Base-by-base conservation (phyloP, 257 asterid genomes). In the Eustoma russellianum region DNA sequence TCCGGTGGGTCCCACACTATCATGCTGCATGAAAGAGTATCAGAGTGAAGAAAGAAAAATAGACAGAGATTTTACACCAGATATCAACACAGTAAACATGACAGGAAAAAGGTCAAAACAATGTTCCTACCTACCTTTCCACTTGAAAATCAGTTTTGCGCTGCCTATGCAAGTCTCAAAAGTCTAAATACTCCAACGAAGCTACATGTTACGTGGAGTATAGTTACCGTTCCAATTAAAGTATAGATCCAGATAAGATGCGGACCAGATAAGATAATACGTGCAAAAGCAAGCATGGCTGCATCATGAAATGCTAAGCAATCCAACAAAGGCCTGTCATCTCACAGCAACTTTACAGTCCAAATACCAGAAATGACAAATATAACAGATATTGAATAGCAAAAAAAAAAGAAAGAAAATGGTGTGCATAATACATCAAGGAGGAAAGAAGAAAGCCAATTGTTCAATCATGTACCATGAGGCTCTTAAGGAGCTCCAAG, bases 1-100 rank as follows among this genome's bases (percentile, higher is more conserved):
- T 65, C 96, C 92, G 68, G 70, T 90, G 19, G 96, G 94, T 49
- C 96, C 96, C 85, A 79, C 70, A 73, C 93, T 84, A 57, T 82
- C 92, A 33, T 68, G 92, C 98, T 90, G 74, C 76, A 79, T 30
- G 59, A 63, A 43, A 55, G 59, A 33, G 52, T 38, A 33, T 1
- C 24, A 46, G 34, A 41, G 7, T 44, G 15, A 57, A 47, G 19
- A 33, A 15, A 43, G 17, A 17, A 6, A 57, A 18, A 17, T 35
- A 35, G 48, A 54, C 48, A 18, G 17, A 46, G 41, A 3, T 14
- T 2, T 5, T 54, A 17, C 41, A 14, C 44, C 59, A 38, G 40
- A 6, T 16, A 54, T 16, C 13, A 6, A 54, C 33, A 55, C 49
- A 55, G 13, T 12, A 15, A 8, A 41, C 30, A 17, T 40, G 19